phyloP scores from a whole-genome alignment of 208 protist genomes.

The Trypanosoma avium region DNA sequence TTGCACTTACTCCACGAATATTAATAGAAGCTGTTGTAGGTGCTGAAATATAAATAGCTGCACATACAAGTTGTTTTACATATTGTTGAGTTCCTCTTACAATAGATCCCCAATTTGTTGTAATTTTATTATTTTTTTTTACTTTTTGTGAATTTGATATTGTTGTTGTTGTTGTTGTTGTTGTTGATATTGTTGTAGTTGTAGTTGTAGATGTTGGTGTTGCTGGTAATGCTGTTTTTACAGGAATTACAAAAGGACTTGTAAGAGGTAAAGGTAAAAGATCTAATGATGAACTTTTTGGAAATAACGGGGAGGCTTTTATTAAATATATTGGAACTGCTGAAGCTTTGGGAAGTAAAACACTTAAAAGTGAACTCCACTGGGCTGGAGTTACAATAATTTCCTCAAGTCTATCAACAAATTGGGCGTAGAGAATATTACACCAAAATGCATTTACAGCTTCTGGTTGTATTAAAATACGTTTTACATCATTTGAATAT shows the following conservation, averaged over 20 bases:
- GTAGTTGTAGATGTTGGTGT: neutral
- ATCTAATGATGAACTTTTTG: neutral
- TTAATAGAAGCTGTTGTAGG: constrained; percentile 1
- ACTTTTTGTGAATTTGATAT: neutral
- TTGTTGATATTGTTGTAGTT: neutral
- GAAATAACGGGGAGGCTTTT: constrained; percentile 23
- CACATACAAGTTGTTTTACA: constrained; percentile 24
- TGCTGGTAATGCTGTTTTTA: neutral
- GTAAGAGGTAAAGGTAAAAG: neutral
- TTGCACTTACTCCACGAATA: constrained; percentile 8
- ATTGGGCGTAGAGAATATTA: constrained; percentile 76
- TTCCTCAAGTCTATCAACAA: constrained; percentile 51
- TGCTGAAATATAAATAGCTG: constrained; percentile 12
- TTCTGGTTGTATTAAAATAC: constrained; percentile 45
- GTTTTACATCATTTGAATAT: constrained; percentile 41
- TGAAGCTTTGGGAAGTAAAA: constrained; percentile 66
- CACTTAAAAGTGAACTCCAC: constrained; percentile 66
- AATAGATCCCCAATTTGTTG: constrained; percentile 21
- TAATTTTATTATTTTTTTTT: neutral
- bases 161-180: neutral
- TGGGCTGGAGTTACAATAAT: constrained; percentile 35
- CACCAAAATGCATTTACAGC: constrained; percentile 81
- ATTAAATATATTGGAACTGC: constrained; percentile 73
- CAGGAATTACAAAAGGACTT: neutral
- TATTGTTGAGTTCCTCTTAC: constrained; percentile 24